Evolutionary conservation across 2,329 filamentous ascomycete genomes (phyloP), one percentile per base, ranked within the genome.

Genomic region (Hypoxylon sp.): DNA sequence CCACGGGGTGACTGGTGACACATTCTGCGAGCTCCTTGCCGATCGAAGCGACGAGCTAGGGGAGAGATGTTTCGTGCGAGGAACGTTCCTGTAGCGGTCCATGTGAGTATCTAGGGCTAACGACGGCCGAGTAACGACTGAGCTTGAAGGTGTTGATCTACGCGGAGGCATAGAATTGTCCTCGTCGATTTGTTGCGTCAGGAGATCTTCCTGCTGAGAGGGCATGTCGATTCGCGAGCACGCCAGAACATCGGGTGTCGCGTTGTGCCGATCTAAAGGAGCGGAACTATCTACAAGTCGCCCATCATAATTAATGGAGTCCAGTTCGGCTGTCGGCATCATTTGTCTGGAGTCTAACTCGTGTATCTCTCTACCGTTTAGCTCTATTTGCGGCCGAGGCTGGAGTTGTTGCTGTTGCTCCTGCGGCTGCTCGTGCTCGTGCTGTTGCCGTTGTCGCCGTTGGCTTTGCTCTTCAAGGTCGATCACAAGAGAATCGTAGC

Each of bases 331-430:
- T 28, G 68, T 65, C 55, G 69, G 71, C 45, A 54, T 52, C 49
- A 84, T 73, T 65, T 84, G 80, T 46, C 72, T 76, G 3, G 84
- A 85, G 72, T 85, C 84, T 63, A 86, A 80, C 69, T 87, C 85
- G 62, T 83, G 76, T 46, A 86, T 84, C 73, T 84, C 83, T 50
- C 77, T 83, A 4, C 82, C 80, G 16, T 79, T 80, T 14, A 87
- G 76, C 72, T 87, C 85, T 53, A 77, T 75, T 48, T 79, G 73
- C 42, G 60, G 69, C 46, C 62, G 70, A 32, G 42, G 28, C 38
- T 55, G 66, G 32, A 32, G 28, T 20, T 61, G 63, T 22, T 56
- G 51, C 16, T 62, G 48, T 7, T 51, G 28, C 28, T 65, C 50
- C 14, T 50, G 28, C 6, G 63, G 16, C 8, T 61, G 61, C 45